Percentiles rank a stretch among this genome's conserved stretches.
Evolutionary conservation across 129 eudicot species (phyloP).

Genomic region (Lonicera japonica): DNA sequence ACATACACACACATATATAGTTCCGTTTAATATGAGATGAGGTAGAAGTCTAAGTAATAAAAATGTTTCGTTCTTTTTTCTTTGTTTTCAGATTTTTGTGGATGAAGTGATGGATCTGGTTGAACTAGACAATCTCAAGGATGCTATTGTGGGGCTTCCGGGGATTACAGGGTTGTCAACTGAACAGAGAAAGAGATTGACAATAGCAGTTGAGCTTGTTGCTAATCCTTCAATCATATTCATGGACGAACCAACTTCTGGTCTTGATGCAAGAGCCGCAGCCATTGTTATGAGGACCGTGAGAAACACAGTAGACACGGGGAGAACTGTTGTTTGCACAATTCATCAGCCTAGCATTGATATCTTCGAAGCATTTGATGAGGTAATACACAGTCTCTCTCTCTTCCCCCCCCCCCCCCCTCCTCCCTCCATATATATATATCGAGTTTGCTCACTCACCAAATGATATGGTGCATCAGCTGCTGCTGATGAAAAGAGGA

Average conservation of each 20-base stretch:
- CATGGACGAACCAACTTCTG: slow-evolving; percentile 99
- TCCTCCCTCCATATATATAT: background rate
- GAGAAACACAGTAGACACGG: slow-evolving; percentile 93
- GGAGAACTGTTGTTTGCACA: slow-evolving; percentile 95
- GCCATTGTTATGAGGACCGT: slow-evolving; percentile 99
- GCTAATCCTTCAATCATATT: slow-evolving; percentile 98
- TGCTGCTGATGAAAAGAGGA: slow-evolving; percentile 88
- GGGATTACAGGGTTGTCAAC: slow-evolving; percentile 82
- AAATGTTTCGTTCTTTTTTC: background rate
- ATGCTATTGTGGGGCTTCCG: slow-evolving; percentile 84
- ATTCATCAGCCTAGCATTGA: slow-evolving; percentile 98
- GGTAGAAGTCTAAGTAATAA: background rate
- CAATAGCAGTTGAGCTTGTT: slow-evolving; percentile 95
- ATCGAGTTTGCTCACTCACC: background rate
- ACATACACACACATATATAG: too few relatives aligned
- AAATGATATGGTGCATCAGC: slow-evolving; percentile 26
- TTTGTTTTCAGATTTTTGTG: slow-evolving; percentile 52
- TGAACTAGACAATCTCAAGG: slow-evolving; percentile 58
- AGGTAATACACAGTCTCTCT: slow-evolving; percentile 28
- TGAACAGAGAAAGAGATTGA: slow-evolving; percentile 84
- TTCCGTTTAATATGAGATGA: background rate
- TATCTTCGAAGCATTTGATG: slow-evolving; percentile 93
- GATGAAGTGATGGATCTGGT: slow-evolving; percentile 81
- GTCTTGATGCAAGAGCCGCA: slow-evolving; percentile 98
- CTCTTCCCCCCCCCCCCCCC: too few relatives aligned